Evolutionary conservation across 179 eudicot genomes (phyloP), one percentile per base, ranked within the genome.

Genomic region (Carnegiea gigantea): DNA sequence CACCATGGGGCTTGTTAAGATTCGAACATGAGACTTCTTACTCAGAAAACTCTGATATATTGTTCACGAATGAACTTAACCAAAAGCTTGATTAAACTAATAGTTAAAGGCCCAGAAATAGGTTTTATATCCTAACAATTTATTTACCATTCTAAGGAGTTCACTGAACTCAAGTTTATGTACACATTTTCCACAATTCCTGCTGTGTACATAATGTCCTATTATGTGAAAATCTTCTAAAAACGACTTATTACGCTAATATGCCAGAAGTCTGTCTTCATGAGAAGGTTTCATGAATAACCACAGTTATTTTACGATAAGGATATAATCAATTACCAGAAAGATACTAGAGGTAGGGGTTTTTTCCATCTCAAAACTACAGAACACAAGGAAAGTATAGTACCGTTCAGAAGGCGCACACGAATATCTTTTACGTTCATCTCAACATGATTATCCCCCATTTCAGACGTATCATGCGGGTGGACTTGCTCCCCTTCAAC

Each of bases 371-470:
- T 12, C 5, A 36, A 36, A 36, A 70, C 20, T 28, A 14, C 46
- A 36, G 43, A 70, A 64, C 54, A 43, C 53, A 76, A 46, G 57
- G 57, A 51, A 51, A 51, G 70, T 20, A 28, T 33, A 77, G 51
- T 88, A 95, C 99, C 99, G 68, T 92, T 95, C 75, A 95, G 79
- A 65, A 95, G 84, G 73, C 99, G 97, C 17, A 91, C 83, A 48
- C 99, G 95, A 79, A 92, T 90, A 88, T 95, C 99, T 82, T 86
- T 85, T 87, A 95, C 70, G 87, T 92, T 90, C 92, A 88, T 86
- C 76, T 84, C 83, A 81, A 89, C 88, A 13, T 83, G 38, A 75
- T 71, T 78, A 83, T 85, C 85, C 83, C 84, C 92, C 80, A 84
- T 78, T 49, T 83, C 89, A 36, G 95, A 77, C 71, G 57, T 87